phyloP scores from a whole-genome alignment of 495 filamentous ascomycete genomes.

The Trichoderma parareesei region DNA sequence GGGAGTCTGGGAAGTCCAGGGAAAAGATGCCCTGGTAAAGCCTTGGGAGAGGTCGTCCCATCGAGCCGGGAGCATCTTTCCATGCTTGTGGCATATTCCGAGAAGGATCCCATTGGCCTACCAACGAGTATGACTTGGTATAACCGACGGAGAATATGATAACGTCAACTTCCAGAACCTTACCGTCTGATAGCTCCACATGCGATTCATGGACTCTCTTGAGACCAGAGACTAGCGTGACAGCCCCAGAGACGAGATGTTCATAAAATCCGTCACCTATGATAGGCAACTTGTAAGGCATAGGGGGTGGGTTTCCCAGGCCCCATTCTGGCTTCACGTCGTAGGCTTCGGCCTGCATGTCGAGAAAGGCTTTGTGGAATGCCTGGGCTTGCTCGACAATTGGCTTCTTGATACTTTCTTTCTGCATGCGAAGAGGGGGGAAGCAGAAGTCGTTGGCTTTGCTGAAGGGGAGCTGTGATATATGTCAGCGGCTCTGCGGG shows the following conservation, averaged over 20 bases:
- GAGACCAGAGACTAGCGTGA: not conserved
- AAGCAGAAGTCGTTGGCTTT: conserved; percentile 1
- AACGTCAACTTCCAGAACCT: not conserved
- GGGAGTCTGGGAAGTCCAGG: not conserved
- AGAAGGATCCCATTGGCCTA: not conserved
- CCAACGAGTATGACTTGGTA: not conserved
- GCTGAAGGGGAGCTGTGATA: not conserved
- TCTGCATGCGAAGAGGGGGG: not conserved
- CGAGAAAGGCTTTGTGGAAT: not conserved
- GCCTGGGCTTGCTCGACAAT: not conserved
- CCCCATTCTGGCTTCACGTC: not conserved
- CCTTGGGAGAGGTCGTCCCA: not conserved
- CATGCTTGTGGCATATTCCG: not conserved
- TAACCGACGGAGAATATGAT: not conserved
- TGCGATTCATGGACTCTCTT: not conserved
- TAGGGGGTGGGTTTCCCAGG: not conserved
- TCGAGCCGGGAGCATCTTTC: not conserved
- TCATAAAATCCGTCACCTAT: conserved; percentile 1
- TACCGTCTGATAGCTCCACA: conserved; percentile 1
- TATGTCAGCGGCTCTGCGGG: not conserved
- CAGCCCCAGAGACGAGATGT: not conserved
- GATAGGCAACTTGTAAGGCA: not conserved
- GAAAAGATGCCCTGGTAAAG: not conserved
- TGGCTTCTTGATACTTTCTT: not conserved
- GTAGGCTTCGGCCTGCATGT: not conserved